Conservation (phyloP, 192 early-diverging fungal genomes). For the Haplosporangium gracile region DNA sequence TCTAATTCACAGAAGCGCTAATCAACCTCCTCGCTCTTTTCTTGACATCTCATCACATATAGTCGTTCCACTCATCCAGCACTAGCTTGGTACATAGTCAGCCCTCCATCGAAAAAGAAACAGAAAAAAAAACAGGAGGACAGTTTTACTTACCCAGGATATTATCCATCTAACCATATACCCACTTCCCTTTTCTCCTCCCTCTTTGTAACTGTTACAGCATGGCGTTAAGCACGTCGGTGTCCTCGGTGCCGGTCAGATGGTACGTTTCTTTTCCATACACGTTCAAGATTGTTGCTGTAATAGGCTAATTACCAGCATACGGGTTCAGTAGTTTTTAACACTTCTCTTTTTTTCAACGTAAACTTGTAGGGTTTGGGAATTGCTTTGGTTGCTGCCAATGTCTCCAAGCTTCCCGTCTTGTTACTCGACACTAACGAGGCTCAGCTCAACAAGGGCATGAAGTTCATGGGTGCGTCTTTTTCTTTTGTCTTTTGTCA, state of each 20-base stretch:
- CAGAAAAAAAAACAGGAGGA: neutral
- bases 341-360: neutral
- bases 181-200: neutral
- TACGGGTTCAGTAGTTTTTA: neutral
- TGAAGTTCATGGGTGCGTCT: slow-evolving; percentile 82
- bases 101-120: too few relatives aligned
- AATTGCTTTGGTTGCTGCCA: slow-evolving; percentile 92
- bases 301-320: slow-evolving; percentile 1
- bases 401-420: slow-evolving; percentile 82
- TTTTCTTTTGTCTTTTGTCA: neutral
- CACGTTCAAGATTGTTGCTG: too few relatives aligned
- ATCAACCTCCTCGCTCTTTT: neutral
- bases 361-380: slow-evolving; percentile 69
- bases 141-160: neutral
- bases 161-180: neutral
- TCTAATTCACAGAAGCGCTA: neutral
- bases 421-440: slow-evolving; percentile 86
- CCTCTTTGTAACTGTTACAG: slow-evolving; percentile 7
- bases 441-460: slow-evolving; percentile 81
- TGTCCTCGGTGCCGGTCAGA: slow-evolving; percentile 96
- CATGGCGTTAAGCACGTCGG: slow-evolving; percentile 70
- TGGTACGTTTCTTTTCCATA: slow-evolving; percentile 61
- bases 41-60: neutral
- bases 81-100: slow-evolving; percentile 29
- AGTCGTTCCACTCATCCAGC: slow-evolving; percentile 53